Evolutionary conservation across 192 early-diverging fungal species (phyloP).

Genomic region (Linnemannia elongata): DNA sequence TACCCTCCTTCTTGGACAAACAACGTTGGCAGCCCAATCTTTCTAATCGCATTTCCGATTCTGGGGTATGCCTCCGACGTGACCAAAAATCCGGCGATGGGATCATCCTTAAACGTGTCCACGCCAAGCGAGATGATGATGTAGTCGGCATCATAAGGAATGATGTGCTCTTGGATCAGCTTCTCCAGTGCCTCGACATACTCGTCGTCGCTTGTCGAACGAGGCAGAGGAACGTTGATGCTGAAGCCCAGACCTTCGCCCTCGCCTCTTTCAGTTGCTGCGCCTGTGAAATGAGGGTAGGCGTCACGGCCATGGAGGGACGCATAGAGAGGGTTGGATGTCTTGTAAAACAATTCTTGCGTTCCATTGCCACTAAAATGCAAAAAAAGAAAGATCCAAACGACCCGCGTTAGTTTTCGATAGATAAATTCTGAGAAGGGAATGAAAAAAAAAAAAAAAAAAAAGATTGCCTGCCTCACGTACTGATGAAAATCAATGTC

Average conservation of each 20-base stretch:
- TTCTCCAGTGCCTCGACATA: constrained; percentile 61
- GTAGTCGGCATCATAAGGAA: constrained; percentile 61
- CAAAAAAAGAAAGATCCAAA: not conserved
- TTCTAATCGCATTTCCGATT: constrained; percentile 47
- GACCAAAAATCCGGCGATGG: constrained; percentile 54
- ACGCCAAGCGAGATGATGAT: constrained; percentile 73
- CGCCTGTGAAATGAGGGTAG: constrained; percentile 74
- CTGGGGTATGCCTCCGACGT: constrained; percentile 42
- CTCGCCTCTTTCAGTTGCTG: constrained; percentile 62
- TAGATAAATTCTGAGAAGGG: not conserved
- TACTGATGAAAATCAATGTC: constrained; percentile 69
- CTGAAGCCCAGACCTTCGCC: constrained; percentile 72
- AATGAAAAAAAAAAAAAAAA: not conserved
- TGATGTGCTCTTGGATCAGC: constrained; percentile 55
- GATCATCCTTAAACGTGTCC: constrained; percentile 69
- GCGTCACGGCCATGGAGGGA: constrained; percentile 68
- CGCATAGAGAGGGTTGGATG: constrained; percentile 68
- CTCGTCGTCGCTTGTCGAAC: constrained; percentile 64
- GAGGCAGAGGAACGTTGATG: constrained; percentile 69
- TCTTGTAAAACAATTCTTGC: constrained; percentile 61
- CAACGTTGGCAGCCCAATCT: constrained; percentile 47
- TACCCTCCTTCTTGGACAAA: constrained; percentile 68
- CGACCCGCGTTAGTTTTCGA: not conserved
- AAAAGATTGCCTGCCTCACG: not conserved
- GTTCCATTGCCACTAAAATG: constrained; percentile 62